A percentile compares a stretch with the other conserved stretches of the same genome.
These are phyloP conservation scores for Platanthera zijinensis DNA, from an alignment of 106 monocot genomes.

Conservation along the genomic window DNA sequence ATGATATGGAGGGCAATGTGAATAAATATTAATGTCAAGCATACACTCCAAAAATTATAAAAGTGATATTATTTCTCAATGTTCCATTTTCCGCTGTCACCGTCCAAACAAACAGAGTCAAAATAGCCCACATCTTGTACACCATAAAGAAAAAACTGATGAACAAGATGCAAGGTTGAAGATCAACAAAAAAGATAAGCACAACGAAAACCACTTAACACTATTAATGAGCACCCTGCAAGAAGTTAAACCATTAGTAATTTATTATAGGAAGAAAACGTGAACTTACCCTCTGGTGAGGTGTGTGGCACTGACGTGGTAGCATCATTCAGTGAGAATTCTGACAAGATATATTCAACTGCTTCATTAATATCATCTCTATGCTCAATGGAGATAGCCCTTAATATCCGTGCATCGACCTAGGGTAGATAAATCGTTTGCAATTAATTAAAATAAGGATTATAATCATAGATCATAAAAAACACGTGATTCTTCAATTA, in stretches of 20 bases:
- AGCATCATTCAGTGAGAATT: constrained; percentile 24
- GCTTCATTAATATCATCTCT: constrained; percentile 43
- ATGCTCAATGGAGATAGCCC: constrained; percentile 49
- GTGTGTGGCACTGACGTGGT: background rate
- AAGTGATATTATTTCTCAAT: too few species aligned
- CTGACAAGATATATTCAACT: constrained; percentile 39
- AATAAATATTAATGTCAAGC: too few species aligned
- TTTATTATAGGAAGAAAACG: background rate
- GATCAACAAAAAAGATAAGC: background rate
- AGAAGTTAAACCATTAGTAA: background rate
- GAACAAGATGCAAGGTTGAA: too few species aligned
- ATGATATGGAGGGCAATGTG: too few species aligned
- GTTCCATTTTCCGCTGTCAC: too few species aligned
- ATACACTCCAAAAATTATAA: too few species aligned
- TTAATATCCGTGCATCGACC: constrained; percentile 54
- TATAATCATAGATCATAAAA: background rate
- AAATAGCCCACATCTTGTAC: too few species aligned
- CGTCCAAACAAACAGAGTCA: too few species aligned
- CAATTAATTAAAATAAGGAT: background rate
- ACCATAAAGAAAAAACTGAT: too few species aligned
- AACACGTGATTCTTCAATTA: background rate
- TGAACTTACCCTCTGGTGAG: background rate
- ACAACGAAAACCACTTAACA: background rate
- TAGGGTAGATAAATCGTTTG: constrained; percentile 8
- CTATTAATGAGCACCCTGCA: background rate